phyloP scores from a whole-genome alignment of 2,329 filamentous ascomycete species.

The Exophiala oligosperma region DNA sequence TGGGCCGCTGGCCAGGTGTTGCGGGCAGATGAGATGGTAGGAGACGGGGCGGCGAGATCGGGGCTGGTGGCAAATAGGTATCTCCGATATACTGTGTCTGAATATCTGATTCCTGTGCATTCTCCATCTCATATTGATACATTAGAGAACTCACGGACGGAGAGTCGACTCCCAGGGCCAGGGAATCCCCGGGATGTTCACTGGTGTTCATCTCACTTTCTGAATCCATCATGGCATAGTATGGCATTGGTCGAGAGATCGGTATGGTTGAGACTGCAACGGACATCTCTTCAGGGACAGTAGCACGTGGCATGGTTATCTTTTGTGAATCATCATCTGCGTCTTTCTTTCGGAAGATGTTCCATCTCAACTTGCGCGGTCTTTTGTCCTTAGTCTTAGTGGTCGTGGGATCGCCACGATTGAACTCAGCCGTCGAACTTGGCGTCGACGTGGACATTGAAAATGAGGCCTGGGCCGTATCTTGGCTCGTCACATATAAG shows the following conservation, averaged over 20 bases:
- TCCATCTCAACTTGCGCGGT: constrained; percentile 48
- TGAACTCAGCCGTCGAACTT: constrained; percentile 18
- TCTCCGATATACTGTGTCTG: constrained; percentile 4
- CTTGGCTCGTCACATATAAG: constrained; percentile 22
- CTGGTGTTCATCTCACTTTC: constrained; percentile 41
- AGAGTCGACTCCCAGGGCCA: constrained; percentile 40
- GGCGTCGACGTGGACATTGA: constrained; percentile 19
- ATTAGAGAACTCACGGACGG: constrained; percentile 15
- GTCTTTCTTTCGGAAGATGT: constrained; percentile 56
- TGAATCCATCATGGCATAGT: constrained; percentile 59
- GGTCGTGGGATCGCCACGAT: constrained; percentile 11
- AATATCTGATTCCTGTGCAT: constrained; percentile 26
- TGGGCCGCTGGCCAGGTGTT: constrained; percentile 11
- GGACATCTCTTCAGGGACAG: constrained; percentile 36
- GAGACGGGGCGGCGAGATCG: constrained; percentile 10
- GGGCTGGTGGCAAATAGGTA: constrained; percentile 11
- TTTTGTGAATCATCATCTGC: constrained; percentile 8
- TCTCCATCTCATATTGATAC: constrained; percentile 24
- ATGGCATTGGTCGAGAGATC: constrained; percentile 50
- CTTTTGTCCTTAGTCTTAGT: constrained; percentile 23
- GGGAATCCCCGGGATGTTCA: constrained; percentile 47
- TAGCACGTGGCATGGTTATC: constrained; percentile 27
- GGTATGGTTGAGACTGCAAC: constrained; percentile 41
- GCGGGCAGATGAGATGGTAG: constrained; percentile 12
- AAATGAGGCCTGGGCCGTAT: constrained; percentile 23